Percentiles rank a stretch among this genome's conserved stretches.
Evolutionary conservation across 2,329 filamentous ascomycete genomes (phyloP).

Genomic region (Trichoderma arundinaceum): DNA sequence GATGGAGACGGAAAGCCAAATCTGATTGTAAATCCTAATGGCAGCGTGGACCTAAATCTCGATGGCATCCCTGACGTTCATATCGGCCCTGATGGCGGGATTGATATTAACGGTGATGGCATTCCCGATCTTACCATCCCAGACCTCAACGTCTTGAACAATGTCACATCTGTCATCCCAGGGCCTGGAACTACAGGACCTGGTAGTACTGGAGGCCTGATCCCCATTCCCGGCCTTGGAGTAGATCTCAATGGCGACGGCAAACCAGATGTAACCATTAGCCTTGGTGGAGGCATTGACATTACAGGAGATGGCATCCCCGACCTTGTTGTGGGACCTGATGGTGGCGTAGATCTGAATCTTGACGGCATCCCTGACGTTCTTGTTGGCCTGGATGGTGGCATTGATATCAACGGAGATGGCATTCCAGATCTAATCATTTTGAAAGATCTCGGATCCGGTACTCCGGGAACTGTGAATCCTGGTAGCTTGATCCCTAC

Average conservation of each 20-base stretch:
- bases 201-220: neutral
- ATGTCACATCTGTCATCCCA: too few relatives aligned
- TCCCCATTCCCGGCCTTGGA: neutral
- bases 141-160: too few relatives aligned
- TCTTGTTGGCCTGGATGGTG: neutral
- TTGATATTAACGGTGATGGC: constrained; percentile 18
- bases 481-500: too few relatives aligned
- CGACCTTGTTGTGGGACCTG: neutral
- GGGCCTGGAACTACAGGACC: too few relatives aligned
- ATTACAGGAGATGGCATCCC: constrained; percentile 3
- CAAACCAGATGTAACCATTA: neutral
- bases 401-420: constrained; percentile 11
- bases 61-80: constrained; percentile 16
- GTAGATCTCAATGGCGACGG: neutral
- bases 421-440: constrained; percentile 8
- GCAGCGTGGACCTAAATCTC: neutral
- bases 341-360: neutral
- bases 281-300: neutral
- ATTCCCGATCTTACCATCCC: constrained; percentile 11
- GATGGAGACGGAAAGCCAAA: constrained; percentile 5
- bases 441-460: neutral
- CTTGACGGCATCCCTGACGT: neutral
- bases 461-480: neutral
- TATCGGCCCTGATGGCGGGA: neutral
- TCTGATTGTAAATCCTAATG: neutral